Percentiles rank a stretch among this genome's conserved stretches.
These are phyloP conservation scores for Mimosa bimucronata DNA, from an alignment of 306 rosid genomes.

Conservation along the genomic window DNA sequence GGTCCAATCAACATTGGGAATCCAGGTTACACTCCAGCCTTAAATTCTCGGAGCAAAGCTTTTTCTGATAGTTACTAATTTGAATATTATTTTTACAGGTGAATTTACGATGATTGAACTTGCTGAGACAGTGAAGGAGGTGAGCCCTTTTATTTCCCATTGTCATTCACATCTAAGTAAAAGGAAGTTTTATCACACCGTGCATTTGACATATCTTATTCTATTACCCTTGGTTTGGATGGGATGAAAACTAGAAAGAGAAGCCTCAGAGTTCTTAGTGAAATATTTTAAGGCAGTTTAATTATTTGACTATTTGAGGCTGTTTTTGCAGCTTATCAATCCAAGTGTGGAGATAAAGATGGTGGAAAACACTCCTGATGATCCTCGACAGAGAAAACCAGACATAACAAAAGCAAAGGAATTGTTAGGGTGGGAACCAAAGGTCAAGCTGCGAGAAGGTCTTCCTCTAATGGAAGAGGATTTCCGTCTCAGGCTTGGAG, in stretches of 20 bases:
- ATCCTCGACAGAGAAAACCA: slow-evolving; percentile 65
- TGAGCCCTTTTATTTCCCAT: slow-evolving; percentile 13
- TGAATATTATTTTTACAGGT: slow-evolving; percentile 43
- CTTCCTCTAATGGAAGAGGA: slow-evolving; percentile 70
- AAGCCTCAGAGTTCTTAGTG: not conserved
- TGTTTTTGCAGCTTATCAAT: slow-evolving; percentile 54
- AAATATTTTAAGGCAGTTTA: not conserved
- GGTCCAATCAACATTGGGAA: slow-evolving; percentile 67
- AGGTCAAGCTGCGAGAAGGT: slow-evolving; percentile 55
- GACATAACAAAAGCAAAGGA: slow-evolving; percentile 63
- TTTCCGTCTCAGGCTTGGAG: slow-evolving; percentile 61
- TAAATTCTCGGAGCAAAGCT: not conserved
- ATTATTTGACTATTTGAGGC: not conserved
- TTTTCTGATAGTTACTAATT: not conserved
- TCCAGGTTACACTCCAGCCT: slow-evolving; percentile 44
- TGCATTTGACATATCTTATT: not conserved
- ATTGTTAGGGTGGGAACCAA: slow-evolving; percentile 64
- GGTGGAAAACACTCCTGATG: slow-evolving; percentile 71
- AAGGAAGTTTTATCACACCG: not conserved
- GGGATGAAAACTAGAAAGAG: not conserved
- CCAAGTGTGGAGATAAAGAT: slow-evolving; percentile 58
- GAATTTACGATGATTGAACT: slow-evolving; percentile 78
- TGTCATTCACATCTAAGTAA: not conserved
- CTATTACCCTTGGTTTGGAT: not conserved
- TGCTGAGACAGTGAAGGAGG: slow-evolving; percentile 79